These are phyloP conservation scores for Suillus variegatus DNA, from an alignment of 768 basidiomycete species.

Conservation along the genomic window DNA sequence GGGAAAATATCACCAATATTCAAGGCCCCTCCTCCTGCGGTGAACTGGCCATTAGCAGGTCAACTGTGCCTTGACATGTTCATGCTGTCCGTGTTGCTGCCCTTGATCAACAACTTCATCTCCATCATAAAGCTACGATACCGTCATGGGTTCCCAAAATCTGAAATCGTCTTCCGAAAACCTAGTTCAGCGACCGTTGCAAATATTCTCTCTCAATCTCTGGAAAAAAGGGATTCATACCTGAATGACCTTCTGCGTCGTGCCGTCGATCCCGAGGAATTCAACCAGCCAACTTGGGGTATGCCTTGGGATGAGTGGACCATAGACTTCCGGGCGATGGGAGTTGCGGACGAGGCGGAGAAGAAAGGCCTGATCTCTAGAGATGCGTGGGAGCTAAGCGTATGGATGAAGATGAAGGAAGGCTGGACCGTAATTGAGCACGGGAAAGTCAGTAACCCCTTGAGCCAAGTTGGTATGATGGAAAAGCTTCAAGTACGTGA, in stretches of 20 bases:
- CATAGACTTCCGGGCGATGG: conserved; percentile 33
- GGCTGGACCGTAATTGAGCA: conserved; percentile 32
- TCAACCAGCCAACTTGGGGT: conserved; percentile 25
- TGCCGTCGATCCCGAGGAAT: conserved; percentile 30
- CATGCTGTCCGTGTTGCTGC: conserved; percentile 26
- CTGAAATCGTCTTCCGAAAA: conserved; percentile 33
- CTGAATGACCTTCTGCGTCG: conserved; percentile 28
- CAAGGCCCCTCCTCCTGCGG: conserved; percentile 16
- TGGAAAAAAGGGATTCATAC: conserved; percentile 27
- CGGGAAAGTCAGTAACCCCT: conserved; percentile 21
- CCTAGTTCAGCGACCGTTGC: conserved; percentile 28
- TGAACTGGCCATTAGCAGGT: conserved; percentile 23
- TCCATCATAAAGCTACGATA: conserved; percentile 21
- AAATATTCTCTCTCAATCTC: conserved; percentile 23
- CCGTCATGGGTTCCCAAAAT: conserved; percentile 28
- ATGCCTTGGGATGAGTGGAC: conserved; percentile 36
- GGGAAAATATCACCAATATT: conserved; percentile 20
- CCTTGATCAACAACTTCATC: conserved; percentile 26
- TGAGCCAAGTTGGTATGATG: conserved; percentile 29
- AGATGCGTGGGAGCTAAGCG: conserved; percentile 31
- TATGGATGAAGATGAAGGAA: conserved; percentile 34
- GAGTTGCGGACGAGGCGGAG: conserved; percentile 22
- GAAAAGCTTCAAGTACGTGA: conserved; percentile 29
- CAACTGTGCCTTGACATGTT: conserved; percentile 27
- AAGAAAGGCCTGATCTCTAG: conserved; percentile 21